Conservation (phyloP, 805 yeast species). For the Myxozyma vanderwaltii region DNA sequence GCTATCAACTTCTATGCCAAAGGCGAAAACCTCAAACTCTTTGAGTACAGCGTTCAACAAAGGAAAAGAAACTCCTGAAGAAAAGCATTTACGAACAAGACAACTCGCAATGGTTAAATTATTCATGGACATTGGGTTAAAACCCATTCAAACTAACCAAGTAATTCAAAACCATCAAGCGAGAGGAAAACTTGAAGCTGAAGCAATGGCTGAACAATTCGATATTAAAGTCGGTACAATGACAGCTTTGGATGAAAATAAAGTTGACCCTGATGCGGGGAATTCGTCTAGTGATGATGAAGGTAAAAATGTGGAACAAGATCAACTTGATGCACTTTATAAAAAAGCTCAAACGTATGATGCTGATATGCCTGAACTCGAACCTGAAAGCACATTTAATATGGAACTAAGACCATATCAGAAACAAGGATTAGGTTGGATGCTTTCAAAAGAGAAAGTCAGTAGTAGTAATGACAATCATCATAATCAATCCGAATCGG, state of each 20-base stretch:
- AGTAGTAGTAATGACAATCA: no score
- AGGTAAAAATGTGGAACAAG: conserved; percentile 56
- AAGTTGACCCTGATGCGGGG: conserved; percentile 35
- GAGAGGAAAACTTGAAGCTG: conserved; percentile 22
- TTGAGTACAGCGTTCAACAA: conserved; percentile 34
- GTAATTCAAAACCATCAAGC: conserved; percentile 9
- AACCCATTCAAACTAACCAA: conserved; percentile 24
- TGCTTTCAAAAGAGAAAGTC: conserved; percentile 37
- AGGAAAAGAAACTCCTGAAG: conserved; percentile 55
- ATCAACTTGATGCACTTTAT: conserved; percentile 77
- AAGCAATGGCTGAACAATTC: conserved; percentile 32
- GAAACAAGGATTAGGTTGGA: conserved; percentile 57
- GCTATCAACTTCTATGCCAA: neutral
- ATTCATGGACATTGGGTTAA: conserved; percentile 52
- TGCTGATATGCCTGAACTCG: conserved; percentile 61
- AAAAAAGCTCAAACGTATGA: conserved; percentile 67
- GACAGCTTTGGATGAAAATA: conserved; percentile 8
- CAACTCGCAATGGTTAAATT: conserved; percentile 59
- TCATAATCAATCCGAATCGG: conserved; percentile 43
- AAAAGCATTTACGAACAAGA: conserved; percentile 53
- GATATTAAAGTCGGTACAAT: conserved; percentile 17
- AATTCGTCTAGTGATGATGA: conserved; percentile 17
- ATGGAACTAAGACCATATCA: conserved; percentile 74
- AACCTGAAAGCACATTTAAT: conserved; percentile 57
- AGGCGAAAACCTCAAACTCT: neutral